Base-by-base conservation (phyloP, 2,329 filamentous ascomycete species). In the Cytospora paraplurivora region DNA sequence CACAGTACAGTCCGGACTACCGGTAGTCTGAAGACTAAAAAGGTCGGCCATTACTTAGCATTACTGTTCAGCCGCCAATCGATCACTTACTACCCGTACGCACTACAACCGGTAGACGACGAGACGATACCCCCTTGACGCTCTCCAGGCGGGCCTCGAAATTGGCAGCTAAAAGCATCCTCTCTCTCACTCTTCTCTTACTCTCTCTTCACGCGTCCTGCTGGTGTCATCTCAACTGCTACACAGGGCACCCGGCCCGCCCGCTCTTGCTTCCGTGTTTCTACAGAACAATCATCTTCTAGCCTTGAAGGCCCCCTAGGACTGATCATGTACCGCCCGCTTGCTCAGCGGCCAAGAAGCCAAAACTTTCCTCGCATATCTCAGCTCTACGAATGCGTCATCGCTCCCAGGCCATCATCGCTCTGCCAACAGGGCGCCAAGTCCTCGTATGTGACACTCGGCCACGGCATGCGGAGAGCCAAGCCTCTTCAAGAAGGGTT, bases 311-410 rank as follows among this genome's bases (percentile, higher is more conserved):
- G 51, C 37, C 59, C 59, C 51, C 55, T 38, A 53, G 55, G 38
- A 19, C 32, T 33, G 47, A 67, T 56, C 33, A 73, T 75, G 70
- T 68, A 68, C 59, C 69, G 69, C 62, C 62, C 70, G 11, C 41
- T 65, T 19, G 62, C 66, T 35, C 55, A 68, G 19, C 64, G 64
- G 59, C 70, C 69, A 53, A 61, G 67, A 50, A 65, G 51, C 41
- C 38, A 32, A 15, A 37, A 55, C 27, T 51, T 53, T 54, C 49
- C 51, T 55, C 59, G n/a, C 38, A 37, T 61, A 32, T 50, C 68
- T 32, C 68, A 64, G 49, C 61, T 67, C n/a, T 66, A 67, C 47
- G 63, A 60, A 21, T 54, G 61, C 35, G 54, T 56, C 34, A 33
- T 51, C 34, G 8, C 52, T 62, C 35, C 51, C 35, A 58, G 44